A percentile compares a stretch with the other conserved stretches of the same genome.
phyloP scores from a whole-genome alignment of 306 rosid species.

The Sesbania bispinosa region DNA sequence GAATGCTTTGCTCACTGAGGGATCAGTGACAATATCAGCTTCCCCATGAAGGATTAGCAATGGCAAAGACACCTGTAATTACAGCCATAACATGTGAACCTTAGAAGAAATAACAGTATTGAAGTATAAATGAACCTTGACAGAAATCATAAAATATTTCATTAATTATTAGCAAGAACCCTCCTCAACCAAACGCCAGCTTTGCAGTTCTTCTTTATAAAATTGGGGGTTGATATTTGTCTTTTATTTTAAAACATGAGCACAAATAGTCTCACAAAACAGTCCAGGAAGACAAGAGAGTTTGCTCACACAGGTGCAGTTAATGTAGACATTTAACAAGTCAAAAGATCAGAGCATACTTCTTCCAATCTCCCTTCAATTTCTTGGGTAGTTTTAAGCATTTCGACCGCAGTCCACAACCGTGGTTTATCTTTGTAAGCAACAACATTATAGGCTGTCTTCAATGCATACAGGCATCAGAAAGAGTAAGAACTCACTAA shows the following conservation, averaged over 20 bases:
- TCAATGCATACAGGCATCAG: slow-evolving; percentile 41
- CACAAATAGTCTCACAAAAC: not conserved
- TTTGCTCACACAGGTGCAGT: not conserved
- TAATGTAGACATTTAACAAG: slow-evolving; percentile 16
- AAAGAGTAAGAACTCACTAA: not conserved
- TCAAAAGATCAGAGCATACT: slow-evolving; percentile 40
- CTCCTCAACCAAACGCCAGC: not conserved
- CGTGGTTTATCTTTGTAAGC: slow-evolving; percentile 92
- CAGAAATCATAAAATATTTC: not conserved
- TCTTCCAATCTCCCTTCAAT: slow-evolving; percentile 61
- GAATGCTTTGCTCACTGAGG: slow-evolving; percentile 81
- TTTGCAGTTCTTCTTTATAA: not conserved
- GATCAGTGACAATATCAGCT: slow-evolving; percentile 84
- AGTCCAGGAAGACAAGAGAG: not conserved
- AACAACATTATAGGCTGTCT: slow-evolving; percentile 75
- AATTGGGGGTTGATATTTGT: not conserved
- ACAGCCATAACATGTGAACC: not conserved
- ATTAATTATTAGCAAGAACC: not conserved
- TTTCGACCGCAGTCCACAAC: slow-evolving; percentile 67
- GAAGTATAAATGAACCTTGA: not conserved
- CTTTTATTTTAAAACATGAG: not conserved
- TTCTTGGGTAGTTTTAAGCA: slow-evolving; percentile 86
- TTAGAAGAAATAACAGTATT: not conserved
- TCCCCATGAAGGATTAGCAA: slow-evolving; percentile 85
- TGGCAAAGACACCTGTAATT: slow-evolving; percentile 75